phyloP scores from a whole-genome alignment of 2,329 filamentous ascomycete species.

The Berkeleyomyces rouxiae region DNA sequence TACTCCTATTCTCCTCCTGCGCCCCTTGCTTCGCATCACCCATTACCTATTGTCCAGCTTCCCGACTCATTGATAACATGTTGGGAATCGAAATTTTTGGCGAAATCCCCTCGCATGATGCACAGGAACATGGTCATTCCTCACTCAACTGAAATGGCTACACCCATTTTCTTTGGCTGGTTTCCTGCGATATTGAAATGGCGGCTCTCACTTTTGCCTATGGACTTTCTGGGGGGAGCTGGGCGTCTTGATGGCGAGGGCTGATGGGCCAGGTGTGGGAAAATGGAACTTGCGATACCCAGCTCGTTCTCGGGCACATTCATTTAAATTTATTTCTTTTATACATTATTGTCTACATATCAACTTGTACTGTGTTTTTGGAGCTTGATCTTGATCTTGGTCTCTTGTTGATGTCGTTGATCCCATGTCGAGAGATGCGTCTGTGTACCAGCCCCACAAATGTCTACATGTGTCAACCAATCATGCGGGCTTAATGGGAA shows the following conservation, averaged over 20 bases:
- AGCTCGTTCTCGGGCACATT: constrained; percentile 15
- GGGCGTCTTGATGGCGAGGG: background rate
- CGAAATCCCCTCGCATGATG: background rate
- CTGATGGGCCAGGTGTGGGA: background rate
- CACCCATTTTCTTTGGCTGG: no score
- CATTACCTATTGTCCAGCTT: background rate
- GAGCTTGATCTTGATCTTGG: constrained; percentile 15
- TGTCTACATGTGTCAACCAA: background rate
- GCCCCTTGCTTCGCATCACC: background rate
- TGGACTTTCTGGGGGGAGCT: background rate
- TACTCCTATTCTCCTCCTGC: background rate
- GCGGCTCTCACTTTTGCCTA: background rate
- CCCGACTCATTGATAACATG: background rate
- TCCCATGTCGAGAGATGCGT: background rate
- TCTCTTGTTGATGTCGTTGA: background rate
- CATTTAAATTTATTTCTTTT: constrained; percentile 9
- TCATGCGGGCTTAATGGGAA: background rate
- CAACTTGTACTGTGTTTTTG: constrained; percentile 16
- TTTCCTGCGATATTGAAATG: no score
- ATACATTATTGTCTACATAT: constrained; percentile 6
- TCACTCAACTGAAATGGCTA: background rate
- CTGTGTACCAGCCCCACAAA: background rate
- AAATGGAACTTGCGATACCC: constrained; percentile 11
- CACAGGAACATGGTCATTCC: background rate
- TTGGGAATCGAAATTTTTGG: background rate